These are phyloP conservation scores for Euphorbia pulcherrima DNA, from an alignment of 345 rosid genomes.

Conservation along the genomic window DNA sequence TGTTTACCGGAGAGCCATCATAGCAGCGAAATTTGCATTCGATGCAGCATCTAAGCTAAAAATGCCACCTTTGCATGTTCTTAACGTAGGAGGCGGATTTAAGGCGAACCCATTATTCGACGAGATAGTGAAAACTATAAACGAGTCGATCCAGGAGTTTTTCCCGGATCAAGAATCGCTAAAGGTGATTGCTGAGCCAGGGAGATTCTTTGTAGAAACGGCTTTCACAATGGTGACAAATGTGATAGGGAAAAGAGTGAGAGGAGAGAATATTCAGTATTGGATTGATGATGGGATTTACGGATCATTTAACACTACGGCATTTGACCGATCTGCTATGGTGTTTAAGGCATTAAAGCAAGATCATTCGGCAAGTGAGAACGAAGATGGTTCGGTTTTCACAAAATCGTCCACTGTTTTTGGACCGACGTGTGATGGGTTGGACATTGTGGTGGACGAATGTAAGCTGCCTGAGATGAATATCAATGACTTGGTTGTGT, in stretches of 20 bases:
- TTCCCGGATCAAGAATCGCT: slow-evolving; percentile 16
- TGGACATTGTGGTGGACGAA: too few relatives aligned
- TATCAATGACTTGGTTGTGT: too few relatives aligned
- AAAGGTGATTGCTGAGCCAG: slow-evolving; percentile 29
- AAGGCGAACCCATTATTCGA: slow-evolving; percentile 20
- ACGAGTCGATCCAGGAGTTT: slow-evolving; percentile 17
- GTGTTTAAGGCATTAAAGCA: slow-evolving; percentile 19
- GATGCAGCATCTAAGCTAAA: slow-evolving; percentile 21
- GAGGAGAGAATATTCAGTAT: slow-evolving; percentile 28
- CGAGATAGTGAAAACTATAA: slow-evolving; percentile 21
- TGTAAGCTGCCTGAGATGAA: too few relatives aligned
- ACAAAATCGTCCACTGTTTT: slow-evolving; percentile 28
- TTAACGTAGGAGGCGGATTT: slow-evolving; percentile 36
- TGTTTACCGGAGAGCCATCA: slow-evolving; percentile 25
- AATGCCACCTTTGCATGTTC: slow-evolving; percentile 22
- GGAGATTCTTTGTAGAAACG: slow-evolving; percentile 28
- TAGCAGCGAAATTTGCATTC: slow-evolving; percentile 25
- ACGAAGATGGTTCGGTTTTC: neutral
- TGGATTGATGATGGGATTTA: slow-evolving; percentile 38
- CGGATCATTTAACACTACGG: slow-evolving; percentile 26
- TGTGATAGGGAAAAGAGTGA: slow-evolving; percentile 33
- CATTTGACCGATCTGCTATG: slow-evolving; percentile 17
- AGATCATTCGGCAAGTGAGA: neutral
- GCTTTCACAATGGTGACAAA: slow-evolving; percentile 30
- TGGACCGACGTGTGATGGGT: slow-evolving; percentile 37